Conservation (phyloP, 225 moss, liverwort and hornwort species). For the Lunularia cruciata region DNA sequence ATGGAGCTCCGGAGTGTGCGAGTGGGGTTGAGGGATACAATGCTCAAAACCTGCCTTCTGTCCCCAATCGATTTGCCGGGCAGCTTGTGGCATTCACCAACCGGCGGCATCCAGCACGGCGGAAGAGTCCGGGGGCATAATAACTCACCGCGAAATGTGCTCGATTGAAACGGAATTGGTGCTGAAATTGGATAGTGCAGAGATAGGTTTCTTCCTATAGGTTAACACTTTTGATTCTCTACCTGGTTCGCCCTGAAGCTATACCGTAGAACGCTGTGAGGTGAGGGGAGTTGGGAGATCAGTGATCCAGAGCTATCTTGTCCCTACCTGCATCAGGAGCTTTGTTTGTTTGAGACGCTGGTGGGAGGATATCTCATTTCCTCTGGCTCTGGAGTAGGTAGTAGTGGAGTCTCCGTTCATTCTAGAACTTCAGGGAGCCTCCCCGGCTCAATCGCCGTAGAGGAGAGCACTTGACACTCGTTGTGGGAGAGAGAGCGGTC, state of each 20-base stretch:
- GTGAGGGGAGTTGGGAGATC: neutral
- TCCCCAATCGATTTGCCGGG: neutral
- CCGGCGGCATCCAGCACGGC: neutral
- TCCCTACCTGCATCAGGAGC: constrained; percentile 9
- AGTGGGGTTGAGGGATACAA: neutral
- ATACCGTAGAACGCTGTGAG: neutral
- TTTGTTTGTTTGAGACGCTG: neutral
- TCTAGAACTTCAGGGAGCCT: neutral
- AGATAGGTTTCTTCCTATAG: neutral
- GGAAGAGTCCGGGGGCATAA: too few species aligned
- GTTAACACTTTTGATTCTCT: neutral
- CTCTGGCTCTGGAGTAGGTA: neutral
- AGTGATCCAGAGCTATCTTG: constrained; percentile 16
- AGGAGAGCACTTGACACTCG: neutral
- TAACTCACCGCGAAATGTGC: neutral
- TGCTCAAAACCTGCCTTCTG: neutral
- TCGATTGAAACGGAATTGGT: too few species aligned
- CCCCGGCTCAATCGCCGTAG: too few species aligned
- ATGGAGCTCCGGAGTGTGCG: neutral
- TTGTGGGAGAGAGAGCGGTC: neutral
- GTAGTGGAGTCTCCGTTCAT: neutral
- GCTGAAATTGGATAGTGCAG: neutral
- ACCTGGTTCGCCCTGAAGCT: neutral
- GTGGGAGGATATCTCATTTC: neutral
- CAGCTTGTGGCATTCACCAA: neutral